Evolutionary conservation across 495 filamentous ascomycete species (phyloP), one percentile per base, ranked within the genome.

Genomic region (Penicillium goetzii): DNA sequence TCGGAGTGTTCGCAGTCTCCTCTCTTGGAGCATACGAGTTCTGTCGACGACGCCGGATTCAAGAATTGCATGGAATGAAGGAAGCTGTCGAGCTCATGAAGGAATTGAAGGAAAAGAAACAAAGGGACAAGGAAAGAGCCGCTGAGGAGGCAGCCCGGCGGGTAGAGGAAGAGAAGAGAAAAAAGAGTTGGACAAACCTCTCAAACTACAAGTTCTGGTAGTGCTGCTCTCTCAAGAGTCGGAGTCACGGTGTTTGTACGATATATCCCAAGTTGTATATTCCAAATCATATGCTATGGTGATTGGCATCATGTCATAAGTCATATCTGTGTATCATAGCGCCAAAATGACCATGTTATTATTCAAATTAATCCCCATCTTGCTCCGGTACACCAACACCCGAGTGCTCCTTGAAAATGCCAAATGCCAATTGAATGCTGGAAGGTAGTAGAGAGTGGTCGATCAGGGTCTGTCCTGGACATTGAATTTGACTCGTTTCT

Each of bases 41-140:
- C 64, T 99, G 93, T 77, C 88, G 91, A 68, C 84, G 84, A 60
- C 83, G 81, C 41, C 85, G 94, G 62, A 74, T 82, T 40, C 78
- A 86, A 61, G 94, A 97, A 76, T 82, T 85, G 70, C 85, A 86
- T 57, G 88, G 91, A 53, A 90, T 98, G 85, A 87, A 90, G 66
- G 78, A 91, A 61, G 89, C 88, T 10, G 85, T 93, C 28, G 89
- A 93, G 69, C 81, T 97, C 58, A 89, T 97, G 72, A 87, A 92
- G 65, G 79, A 85, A 59, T 84, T 90, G 72, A 86, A 90, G 71
- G 74, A 79, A 10, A 89, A 91, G 72, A 85, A 85, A 66, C 82
- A 89, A 74, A 83, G 88, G 69, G 79, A 81, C 34, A 89, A 91
- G 74, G 84, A 86, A 64, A 78, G 88, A 72, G 82, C 78, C 71